Conservation (phyloP, 495 filamentous ascomycete species). For the Niebla homalea region DNA sequence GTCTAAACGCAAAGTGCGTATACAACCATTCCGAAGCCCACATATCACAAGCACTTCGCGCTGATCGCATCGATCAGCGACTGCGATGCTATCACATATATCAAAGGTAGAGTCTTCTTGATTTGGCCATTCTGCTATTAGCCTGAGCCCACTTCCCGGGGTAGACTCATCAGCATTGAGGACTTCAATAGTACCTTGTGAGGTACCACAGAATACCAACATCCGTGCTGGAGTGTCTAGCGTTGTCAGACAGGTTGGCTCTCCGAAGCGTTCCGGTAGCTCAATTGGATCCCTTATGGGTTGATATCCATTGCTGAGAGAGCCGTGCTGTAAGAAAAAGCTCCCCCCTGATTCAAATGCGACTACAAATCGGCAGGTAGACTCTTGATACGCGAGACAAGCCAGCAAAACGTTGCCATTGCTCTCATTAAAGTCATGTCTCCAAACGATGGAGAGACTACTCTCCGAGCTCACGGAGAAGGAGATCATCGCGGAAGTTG, state of each 20-base stretch:
- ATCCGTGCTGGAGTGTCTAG: not conserved
- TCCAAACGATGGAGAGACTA: not conserved
- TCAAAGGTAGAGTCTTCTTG: not conserved
- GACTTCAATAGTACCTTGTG: constrained; percentile 2
- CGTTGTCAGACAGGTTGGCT: not conserved
- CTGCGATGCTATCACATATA: constrained; percentile 17
- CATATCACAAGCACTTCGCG: constrained; percentile 8
- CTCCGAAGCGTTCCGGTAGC: not conserved
- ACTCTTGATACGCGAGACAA: not conserved
- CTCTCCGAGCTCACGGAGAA: not conserved
- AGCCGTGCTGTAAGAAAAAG: constrained; percentile 1
- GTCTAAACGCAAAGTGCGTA: constrained; percentile 3
- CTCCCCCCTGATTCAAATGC: not conserved
- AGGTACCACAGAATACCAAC: constrained; percentile 2
- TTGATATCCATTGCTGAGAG: not conserved
- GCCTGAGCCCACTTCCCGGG: not conserved
- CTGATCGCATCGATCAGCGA: not conserved
- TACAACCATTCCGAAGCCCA: constrained; percentile 15
- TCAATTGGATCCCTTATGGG: not conserved
- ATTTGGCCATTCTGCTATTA: constrained; percentile 5
- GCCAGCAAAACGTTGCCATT: not conserved
- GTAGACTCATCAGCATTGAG: not conserved
- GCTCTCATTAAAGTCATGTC: not conserved
- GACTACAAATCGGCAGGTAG: not conserved
- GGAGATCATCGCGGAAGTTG: constrained; percentile 28